Conservation (phyloP, 1,139 yeast species). For the Geotrichum siamense region DNA sequence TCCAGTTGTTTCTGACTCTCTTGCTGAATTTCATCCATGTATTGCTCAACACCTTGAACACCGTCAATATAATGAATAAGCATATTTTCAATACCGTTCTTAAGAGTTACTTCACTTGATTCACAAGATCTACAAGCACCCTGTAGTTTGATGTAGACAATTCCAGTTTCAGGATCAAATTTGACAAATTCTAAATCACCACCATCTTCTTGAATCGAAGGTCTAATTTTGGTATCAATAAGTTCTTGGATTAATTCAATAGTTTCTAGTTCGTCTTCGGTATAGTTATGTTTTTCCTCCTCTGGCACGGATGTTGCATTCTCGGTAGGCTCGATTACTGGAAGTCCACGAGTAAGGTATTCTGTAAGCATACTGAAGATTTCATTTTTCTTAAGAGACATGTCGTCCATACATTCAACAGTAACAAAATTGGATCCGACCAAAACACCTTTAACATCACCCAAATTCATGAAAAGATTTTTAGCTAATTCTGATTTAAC, state of each 20-base stretch:
- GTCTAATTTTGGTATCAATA: conserved; percentile 88
- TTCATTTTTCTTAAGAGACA: conserved; percentile 67
- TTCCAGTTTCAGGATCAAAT: conserved; percentile 54
- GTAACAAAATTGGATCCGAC: conserved; percentile 85
- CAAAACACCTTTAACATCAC: conserved; percentile 86
- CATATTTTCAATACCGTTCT: conserved; percentile 78
- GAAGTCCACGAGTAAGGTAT: conserved; percentile 68
- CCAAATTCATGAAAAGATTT: conserved; percentile 71
- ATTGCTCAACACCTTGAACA: conserved; percentile 67
- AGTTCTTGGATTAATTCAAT: conserved; percentile 89
- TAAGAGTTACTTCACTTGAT: conserved; percentile 67
- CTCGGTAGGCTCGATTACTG: conserved; percentile 44
- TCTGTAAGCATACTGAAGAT: conserved; percentile 81
- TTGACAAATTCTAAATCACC: conserved; percentile 71
- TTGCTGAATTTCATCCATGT: conserved; percentile 53
- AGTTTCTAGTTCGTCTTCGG: conserved; percentile 66
- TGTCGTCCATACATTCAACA: conserved; percentile 55
- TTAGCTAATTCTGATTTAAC: conserved; percentile 72
- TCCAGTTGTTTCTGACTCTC: conserved; percentile 63
- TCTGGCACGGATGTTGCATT: conserved; percentile 31
- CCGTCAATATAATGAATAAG: conserved; percentile 78
- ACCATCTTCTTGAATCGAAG: conserved; percentile 79
- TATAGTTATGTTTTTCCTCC: neutral
- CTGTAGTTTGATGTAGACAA: conserved; percentile 63
- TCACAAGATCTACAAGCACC: conserved; percentile 84